These are phyloP conservation scores for Naganishia sp. DNA, from an alignment of 1,284 basidiomycete species.

Conservation along the genomic window DNA sequence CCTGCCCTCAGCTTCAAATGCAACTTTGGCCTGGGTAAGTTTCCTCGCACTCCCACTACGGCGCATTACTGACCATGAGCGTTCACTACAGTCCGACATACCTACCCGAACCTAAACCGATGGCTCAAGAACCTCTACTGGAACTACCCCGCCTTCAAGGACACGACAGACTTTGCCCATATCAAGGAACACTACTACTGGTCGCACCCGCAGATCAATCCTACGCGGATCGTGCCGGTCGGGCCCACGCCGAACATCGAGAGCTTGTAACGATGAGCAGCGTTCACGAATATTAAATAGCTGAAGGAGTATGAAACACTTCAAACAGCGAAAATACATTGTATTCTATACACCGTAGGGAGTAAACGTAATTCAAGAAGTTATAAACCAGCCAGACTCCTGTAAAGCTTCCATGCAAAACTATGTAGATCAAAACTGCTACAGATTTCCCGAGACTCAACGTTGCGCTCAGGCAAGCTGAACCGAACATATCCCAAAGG, in stretches of 20 bases:
- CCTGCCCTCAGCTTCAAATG: constrained; percentile 86
- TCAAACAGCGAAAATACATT: no score
- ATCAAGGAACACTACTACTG: constrained; percentile 85
- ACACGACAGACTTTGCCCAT: constrained; percentile 82
- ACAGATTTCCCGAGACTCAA: no score
- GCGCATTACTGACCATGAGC: not conserved
- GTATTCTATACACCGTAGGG: no score
- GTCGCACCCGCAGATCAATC: constrained; percentile 64
- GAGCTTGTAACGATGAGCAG: constrained; percentile 46
- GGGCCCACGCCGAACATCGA: constrained; percentile 73
- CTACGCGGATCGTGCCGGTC: constrained; percentile 69
- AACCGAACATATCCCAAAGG: constrained; percentile 21
- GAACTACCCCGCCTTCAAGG: constrained; percentile 84
- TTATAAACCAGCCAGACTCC: no score
- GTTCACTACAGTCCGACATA: constrained; percentile 53
- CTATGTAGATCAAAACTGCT: no score
- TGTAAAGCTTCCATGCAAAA: no score
- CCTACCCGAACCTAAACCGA: constrained; percentile 59
- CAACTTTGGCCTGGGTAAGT: constrained; percentile 67
- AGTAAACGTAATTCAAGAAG: no score
- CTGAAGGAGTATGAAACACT: no score
- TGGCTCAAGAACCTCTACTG: constrained; percentile 91
- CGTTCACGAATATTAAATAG: no score
- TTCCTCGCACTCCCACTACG: not conserved
- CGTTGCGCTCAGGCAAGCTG: not conserved